Base-by-base conservation (phyloP, 1,284 basidiomycete genomes). In the Ceraceosorus guamensis region DNA sequence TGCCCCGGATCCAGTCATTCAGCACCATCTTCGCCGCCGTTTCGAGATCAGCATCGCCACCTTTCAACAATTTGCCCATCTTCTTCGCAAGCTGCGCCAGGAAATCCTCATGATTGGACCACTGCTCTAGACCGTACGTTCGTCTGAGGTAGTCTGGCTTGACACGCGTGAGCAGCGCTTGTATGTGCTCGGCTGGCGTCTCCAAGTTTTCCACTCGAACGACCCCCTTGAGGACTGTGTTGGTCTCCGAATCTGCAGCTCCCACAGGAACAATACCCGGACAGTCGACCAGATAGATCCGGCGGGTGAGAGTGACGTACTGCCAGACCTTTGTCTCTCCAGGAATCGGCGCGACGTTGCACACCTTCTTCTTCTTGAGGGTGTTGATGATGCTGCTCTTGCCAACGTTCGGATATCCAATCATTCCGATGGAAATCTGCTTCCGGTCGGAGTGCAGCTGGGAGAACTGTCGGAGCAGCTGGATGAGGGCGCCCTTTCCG, bases 291-390 rank as follows among this genome's bases (percentile, higher is more conserved):
- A 99, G 86, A 81, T 97, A 98, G 77, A 98, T 98, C 61, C 89
- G 84, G 60, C 87, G 85, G 70, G 93, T 97, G 52, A 98, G 81
- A 31, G 91, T 90, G 78, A 98, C 95, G 79, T 98, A 98, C 83
- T 98, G 93, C 95, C 95, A 98, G 65, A 98, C 91, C 80, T 98
- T 98, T 53, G 95, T 99, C 82, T 99, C 93, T 69, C 93, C 93
- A 6, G 95, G 95, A 33, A 98, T 85, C 10, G 95, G 93, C 14
- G 95, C 95, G 52, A 97, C 92, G 33, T 84, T 86, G 82, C 95
- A 98, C 63, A 97, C 93, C 79, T 96, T 96, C 78, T 90, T 88
- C 79, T 89, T 91, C 82, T 98, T 98, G 63, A 99, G 83, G 45
- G 95, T 97, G 80, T 99, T 98, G 80, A 98, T 98, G 66, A 98